These are phyloP conservation scores for Apiospora malaysiana DNA, from an alignment of 2,329 filamentous ascomycete genomes.

Conservation along the genomic window DNA sequence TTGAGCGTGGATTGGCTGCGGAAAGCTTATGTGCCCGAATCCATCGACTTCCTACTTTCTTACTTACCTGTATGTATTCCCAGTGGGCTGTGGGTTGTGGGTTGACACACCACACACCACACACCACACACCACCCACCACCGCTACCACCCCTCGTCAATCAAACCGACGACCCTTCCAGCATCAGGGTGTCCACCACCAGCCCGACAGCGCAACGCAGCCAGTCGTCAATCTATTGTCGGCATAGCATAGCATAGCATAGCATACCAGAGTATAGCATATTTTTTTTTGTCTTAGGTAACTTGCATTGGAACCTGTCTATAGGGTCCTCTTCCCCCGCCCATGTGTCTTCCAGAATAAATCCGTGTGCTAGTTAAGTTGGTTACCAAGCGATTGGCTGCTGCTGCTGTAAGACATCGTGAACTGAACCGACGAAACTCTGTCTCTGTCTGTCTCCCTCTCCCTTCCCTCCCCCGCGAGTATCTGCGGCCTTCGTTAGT, in stretches of 20 bases:
- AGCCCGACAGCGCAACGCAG: slow-evolving; percentile 11
- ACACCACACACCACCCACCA: not conserved
- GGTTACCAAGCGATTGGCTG: slow-evolving; percentile 4
- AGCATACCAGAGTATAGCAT: not conserved
- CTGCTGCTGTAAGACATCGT: slow-evolving; percentile 3
- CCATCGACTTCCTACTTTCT: no score
- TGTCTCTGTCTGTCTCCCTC: no score
- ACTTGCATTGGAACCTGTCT: slow-evolving; percentile 11
- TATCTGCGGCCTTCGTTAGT: not conserved
- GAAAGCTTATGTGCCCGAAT: slow-evolving; percentile 23
- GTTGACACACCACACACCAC: not conserved
- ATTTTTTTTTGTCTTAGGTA: not conserved
- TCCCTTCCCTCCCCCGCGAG: not conserved
- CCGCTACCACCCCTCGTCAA: not conserved
- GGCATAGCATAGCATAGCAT: slow-evolving; percentile 1
- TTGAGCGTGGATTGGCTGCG: slow-evolving; percentile 25
- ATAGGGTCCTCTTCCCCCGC: not conserved
- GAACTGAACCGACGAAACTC: not conserved
- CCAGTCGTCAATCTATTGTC: slow-evolving; percentile 11
- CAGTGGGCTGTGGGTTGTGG: not conserved
- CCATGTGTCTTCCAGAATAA: slow-evolving; percentile 2
- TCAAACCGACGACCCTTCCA: not conserved
- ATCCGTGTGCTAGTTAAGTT: not conserved
- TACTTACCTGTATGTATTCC: not conserved
- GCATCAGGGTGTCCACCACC: not conserved